phyloP scores from a whole-genome alignment of 148 eudicot genomes.

The Vaccinium macrocarpon region DNA sequence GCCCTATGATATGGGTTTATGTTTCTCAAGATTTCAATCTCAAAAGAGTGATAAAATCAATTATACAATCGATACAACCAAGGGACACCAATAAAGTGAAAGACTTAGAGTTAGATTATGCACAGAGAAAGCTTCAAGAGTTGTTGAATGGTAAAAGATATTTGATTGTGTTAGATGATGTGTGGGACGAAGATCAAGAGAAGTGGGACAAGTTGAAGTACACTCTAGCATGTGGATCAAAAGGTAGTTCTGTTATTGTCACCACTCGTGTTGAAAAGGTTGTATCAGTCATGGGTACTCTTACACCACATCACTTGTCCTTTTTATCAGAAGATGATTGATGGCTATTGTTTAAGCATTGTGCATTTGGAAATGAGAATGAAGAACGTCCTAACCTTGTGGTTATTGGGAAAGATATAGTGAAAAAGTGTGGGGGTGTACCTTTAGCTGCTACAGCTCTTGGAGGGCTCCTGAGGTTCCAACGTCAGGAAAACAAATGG shows the following conservation, averaged over 20 bases:
- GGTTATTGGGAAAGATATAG: background rate
- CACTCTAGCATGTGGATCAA: background rate
- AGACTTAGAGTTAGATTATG: background rate
- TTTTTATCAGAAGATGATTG: background rate
- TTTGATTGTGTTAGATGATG: slow-evolving; percentile 1
- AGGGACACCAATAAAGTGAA: no score
- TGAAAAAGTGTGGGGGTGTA: slow-evolving; percentile 1
- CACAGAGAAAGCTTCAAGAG: background rate
- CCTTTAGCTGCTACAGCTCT: slow-evolving; percentile 8
- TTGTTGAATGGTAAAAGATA: background rate
- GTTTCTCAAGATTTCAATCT: background rate
- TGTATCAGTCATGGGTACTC: background rate
- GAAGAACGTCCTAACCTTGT: slow-evolving; percentile 7
- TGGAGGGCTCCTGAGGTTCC: background rate
- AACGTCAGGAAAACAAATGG: background rate
- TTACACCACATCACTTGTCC: background rate
- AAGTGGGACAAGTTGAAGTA: background rate
- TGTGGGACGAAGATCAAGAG: background rate
- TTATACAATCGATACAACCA: background rate
- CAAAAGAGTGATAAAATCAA: background rate
- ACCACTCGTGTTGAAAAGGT: background rate
- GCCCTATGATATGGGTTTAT: background rate
- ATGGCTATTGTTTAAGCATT: background rate
- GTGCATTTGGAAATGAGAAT: background rate
- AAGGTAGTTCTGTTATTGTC: background rate